These are phyloP conservation scores for Saccharomycopsis sp. DNA, from an alignment of 805 yeast genomes.

Conservation along the genomic window DNA sequence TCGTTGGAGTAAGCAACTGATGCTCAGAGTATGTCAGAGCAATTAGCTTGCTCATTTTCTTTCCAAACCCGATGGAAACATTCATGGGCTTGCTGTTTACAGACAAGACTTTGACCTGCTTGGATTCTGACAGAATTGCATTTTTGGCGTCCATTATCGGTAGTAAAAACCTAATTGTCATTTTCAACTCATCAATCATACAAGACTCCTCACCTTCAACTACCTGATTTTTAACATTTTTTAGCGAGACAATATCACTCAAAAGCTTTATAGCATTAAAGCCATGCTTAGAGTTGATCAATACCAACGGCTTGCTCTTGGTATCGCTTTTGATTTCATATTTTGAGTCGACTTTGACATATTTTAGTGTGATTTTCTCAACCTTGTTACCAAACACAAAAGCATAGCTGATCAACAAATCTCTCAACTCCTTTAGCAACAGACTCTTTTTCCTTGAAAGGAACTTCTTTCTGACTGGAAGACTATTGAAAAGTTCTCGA, in stretches of 20 bases:
- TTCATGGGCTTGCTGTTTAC: slow-evolving; percentile 32
- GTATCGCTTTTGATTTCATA: not conserved
- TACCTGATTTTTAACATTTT: slow-evolving; percentile 17
- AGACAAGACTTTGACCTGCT: slow-evolving; percentile 26
- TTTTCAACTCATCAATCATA: not conserved
- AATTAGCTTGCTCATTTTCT: slow-evolving; percentile 24
- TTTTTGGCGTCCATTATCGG: slow-evolving; percentile 32
- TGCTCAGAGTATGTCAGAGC: slow-evolving; percentile 24
- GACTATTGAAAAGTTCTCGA: slow-evolving; percentile 28
- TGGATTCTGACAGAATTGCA: slow-evolving; percentile 24
- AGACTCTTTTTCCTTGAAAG: slow-evolving; percentile 25
- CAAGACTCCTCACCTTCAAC: slow-evolving; percentile 8
- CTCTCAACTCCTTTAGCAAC: slow-evolving; percentile 25
- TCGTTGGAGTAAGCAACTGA: slow-evolving; percentile 27
- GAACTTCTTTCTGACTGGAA: slow-evolving; percentile 32
- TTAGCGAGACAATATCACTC: slow-evolving; percentile 21
- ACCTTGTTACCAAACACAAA: slow-evolving; percentile 26
- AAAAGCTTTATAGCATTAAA: slow-evolving; percentile 16
- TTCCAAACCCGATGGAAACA: slow-evolving; percentile 29
- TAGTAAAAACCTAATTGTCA: slow-evolving; percentile 13
- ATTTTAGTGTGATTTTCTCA: slow-evolving; percentile 21
- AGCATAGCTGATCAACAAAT: slow-evolving; percentile 29
- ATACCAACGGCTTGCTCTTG: slow-evolving; percentile 12
- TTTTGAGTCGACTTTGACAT: slow-evolving; percentile 13
- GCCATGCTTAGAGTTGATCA: slow-evolving; percentile 17